These are phyloP conservation scores for Dryas octopetala DNA, from an alignment of 306 rosid species.

Conservation along the genomic window DNA sequence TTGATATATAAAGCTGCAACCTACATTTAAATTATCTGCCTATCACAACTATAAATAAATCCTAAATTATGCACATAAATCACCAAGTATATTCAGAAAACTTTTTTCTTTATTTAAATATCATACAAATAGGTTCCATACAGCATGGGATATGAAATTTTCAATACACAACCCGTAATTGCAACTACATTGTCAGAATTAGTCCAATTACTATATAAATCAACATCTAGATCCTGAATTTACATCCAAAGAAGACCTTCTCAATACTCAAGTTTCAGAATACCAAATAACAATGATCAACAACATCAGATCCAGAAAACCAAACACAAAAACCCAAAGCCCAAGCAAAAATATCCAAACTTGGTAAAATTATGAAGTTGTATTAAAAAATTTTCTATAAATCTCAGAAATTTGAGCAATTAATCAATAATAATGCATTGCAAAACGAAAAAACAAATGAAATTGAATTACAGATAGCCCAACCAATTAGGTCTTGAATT, in stretches of 20 bases:
- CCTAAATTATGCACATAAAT: neutral
- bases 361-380: too few species aligned
- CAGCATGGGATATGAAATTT: neutral
- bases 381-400: neutral
- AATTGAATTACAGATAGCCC: neutral
- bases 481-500: neutral
- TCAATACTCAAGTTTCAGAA: neutral
- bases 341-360: neutral
- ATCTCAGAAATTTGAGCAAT: neutral
- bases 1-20: neutral
- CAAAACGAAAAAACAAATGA: neutral
- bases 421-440: neutral
- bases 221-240: neutral
- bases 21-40: neutral
- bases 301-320: neutral
- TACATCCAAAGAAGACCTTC: neutral
- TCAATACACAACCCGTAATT: neutral
- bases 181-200: constrained; percentile 8
- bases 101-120: neutral
- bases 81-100: neutral
- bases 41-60: neutral
- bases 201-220: neutral
- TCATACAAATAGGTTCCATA: neutral
- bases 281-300: neutral
- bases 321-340: neutral